Base-by-base conservation (phyloP, 257 asterid species). In the Rehmannia glutinosa region DNA sequence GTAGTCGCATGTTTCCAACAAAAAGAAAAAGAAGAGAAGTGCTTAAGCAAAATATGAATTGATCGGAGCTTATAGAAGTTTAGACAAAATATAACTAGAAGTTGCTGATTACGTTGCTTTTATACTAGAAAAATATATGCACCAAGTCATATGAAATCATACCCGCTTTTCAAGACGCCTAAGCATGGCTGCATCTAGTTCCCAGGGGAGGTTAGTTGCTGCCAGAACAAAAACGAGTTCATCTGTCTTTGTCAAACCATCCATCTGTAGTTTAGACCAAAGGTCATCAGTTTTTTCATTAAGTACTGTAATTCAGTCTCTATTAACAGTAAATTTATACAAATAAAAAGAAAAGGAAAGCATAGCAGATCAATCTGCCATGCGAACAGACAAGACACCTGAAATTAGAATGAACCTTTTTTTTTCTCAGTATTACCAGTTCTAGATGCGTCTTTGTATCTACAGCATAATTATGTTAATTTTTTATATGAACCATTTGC, bases 171-270 rank as follows among this genome's bases (percentile, higher is more conserved):
- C 99, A 63, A 93, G 99, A 69, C 97, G 99, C 77, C 99, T 85
- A 30, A 93, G 97, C 99, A 93, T 90, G 57, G 99, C 99, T 58
- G 88, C 96, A 81, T 93, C 99, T 67, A 93, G 88, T 73, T 93
- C 99, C 99, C 99, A 93, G 27, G 99, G 99, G 60, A 93, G 97
- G 80, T 93, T 93, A 49, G 99, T 93, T 67, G 99, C 99, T 16
- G 97, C 99, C 79, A 93, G 82, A 75, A 93, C 99, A 85, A 93
- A 93, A 19, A 93, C 99, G 62, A 93, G 97, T 75, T 86, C 99
- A 72, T 93, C 85, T 35, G 97, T 82, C 83, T 74, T 64, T n/a
- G 89, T 88, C 92, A 93, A 83, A 60, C 97, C 99, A 62, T 93
- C 99, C 99, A 93, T 93, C 99, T 93, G 96, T 84, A 88, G 77